phyloP scores from a whole-genome alignment of 2,329 filamentous ascomycete genomes.

The Trichoderma cornu-damae region DNA sequence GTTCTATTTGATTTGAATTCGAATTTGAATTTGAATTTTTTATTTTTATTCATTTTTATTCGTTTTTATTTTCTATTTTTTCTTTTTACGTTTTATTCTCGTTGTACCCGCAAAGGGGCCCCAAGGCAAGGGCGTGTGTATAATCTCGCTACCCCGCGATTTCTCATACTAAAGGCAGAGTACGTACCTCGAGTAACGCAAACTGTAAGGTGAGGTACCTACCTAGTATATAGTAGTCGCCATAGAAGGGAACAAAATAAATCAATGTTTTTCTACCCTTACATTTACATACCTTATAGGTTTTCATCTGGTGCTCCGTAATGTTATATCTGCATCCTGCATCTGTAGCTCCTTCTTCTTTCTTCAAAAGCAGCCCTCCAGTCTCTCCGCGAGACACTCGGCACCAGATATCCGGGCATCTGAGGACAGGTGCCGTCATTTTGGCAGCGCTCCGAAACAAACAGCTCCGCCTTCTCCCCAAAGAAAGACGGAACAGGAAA shows the following conservation, averaged over 20 bases:
- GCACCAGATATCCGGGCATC: conserved; percentile 9
- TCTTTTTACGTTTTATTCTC: too few relatives aligned
- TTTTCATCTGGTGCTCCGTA: too few relatives aligned
- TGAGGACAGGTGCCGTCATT: conserved; percentile 10
- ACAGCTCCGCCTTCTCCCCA: not conserved
- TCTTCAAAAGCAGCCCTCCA: not conserved
- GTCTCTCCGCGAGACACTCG: not conserved
- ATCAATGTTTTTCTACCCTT: too few relatives aligned
- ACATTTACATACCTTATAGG: too few relatives aligned
- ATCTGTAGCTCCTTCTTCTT: not conserved
- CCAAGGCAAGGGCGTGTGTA: not conserved
- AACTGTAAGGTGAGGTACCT: too few relatives aligned
- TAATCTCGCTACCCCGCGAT: conserved; percentile 18
- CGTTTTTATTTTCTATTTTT: too few relatives aligned
- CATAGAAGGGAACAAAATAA: too few relatives aligned
- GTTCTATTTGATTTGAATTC: too few relatives aligned
- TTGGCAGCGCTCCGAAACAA: not conserved
- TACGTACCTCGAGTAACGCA: too few relatives aligned
- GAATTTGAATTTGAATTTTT: too few relatives aligned
- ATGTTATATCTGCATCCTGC: too few relatives aligned
- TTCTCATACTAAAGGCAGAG: not conserved
- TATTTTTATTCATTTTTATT: not conserved
- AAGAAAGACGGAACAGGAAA: not conserved
- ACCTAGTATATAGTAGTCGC: too few relatives aligned
- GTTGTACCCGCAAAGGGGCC: not conserved